These are phyloP conservation scores for Rubroboletus satanas DNA, from an alignment of 768 basidiomycete species.

Conservation along the genomic window DNA sequence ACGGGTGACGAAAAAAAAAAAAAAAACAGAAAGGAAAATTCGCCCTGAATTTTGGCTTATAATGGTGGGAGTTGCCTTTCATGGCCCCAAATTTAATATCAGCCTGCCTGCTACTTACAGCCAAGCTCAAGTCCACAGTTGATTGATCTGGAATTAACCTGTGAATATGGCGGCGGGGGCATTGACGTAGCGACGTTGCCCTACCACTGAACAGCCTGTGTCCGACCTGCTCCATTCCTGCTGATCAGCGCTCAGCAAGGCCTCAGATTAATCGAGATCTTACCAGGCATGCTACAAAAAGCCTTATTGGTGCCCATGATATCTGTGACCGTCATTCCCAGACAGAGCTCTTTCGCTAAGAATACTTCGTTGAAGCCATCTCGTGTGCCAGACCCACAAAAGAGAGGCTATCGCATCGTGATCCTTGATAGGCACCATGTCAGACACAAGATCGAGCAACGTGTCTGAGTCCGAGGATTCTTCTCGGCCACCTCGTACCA, in stretches of 20 bases:
- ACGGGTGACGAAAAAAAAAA: too few species aligned
- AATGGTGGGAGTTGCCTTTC: neutral
- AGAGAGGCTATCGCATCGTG: too few species aligned
- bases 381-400: neutral
- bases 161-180: neutral
- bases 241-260: neutral
- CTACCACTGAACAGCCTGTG: neutral
- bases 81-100: neutral
- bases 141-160: neutral
- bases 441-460: slow-evolving; percentile 1
- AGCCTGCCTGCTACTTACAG: too few species aligned
- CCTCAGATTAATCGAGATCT: neutral
- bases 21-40: neutral
- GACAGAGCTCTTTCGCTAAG: neutral
- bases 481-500: slow-evolving; percentile 34
- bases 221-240: neutral
- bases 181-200: neutral
- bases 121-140: neutral
- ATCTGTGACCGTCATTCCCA: neutral
- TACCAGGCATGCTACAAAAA: slow-evolving; percentile 3
- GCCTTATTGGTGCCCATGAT: too few species aligned
- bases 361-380: neutral
- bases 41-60: neutral
- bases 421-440: slow-evolving; percentile 12
- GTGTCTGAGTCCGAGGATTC: neutral